Evolutionary conservation across 441 rosid genomes (phyloP).

Genomic region (Populus hybrid): DNA sequence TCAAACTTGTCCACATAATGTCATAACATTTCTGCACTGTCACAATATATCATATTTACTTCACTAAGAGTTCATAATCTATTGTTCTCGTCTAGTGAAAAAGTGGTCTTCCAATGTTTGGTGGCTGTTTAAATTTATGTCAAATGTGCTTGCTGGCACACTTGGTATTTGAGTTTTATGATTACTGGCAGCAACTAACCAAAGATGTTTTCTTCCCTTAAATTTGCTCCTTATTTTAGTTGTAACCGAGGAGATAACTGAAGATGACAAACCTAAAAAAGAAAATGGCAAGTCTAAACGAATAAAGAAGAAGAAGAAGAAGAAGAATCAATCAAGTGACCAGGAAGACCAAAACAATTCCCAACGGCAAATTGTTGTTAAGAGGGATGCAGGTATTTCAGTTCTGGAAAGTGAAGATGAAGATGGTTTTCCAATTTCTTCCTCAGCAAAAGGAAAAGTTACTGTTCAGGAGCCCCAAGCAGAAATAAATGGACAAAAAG

Average conservation of each 20-base stretch:
- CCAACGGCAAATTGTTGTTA: constrained; percentile 35
- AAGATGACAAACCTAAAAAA: constrained; percentile 52
- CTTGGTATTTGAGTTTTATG: background rate
- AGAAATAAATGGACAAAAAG: constrained; percentile 26
- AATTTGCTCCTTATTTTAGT: constrained; percentile 35
- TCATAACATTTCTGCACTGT: background rate
- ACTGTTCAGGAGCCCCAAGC: constrained; percentile 21
- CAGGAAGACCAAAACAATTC: constrained; percentile 29
- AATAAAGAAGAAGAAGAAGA: constrained; percentile 39
- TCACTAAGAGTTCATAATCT: background rate
- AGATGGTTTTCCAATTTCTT: constrained; percentile 76
- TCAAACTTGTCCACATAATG: background rate
- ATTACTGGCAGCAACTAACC: background rate
- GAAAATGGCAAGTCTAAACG: constrained; percentile 38
- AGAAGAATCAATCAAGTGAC: constrained; percentile 26
- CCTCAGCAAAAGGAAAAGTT: constrained; percentile 25
- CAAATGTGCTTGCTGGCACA: background rate
- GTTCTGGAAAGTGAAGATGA: constrained; percentile 86
- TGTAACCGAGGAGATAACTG: constrained; percentile 90
- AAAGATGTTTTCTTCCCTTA: background rate
- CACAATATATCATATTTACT: background rate
- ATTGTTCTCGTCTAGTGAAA: background rate
- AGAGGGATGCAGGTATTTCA: constrained; percentile 23
- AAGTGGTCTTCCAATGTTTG: background rate
- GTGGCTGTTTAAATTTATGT: background rate